Base-by-base conservation (phyloP, 1,139 yeast genomes). In the Debaryomyces subglobosus region DNA sequence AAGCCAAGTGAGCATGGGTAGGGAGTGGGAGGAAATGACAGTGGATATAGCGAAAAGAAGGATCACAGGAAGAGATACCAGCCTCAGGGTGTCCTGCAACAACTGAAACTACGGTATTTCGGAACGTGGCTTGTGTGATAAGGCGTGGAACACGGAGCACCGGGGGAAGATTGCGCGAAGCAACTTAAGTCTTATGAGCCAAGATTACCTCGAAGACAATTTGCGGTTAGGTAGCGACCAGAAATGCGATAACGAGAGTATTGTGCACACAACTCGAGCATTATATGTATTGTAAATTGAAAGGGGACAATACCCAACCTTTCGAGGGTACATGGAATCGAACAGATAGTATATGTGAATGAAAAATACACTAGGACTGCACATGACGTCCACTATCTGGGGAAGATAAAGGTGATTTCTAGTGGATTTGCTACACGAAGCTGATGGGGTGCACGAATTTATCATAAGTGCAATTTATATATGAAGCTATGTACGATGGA, bases 141-240 rank as follows among this genome's bases (percentile, higher is more conserved):
- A 32, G 35, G 35, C 12, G 35, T 18, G 20, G 35, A 32, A 32
- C 6, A 10, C 35, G 35, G 21, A 32, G 35, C 35, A 32, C 35
- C 35, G 35, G 34, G 35, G 21, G 21, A 15, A 7, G 35, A 32
- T 32, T 32, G 35, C 35, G 35, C 35, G 20, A 32, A 32, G 35
- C 35, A 32, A 32, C 10, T 32, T 16, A 30, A 15, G 35, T 32
- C 20, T 12, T 16, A 32, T 32, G 35, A 32, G 35, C 35, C 35
- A 32, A 15, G 35, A 8, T 9, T 32, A 10, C n/a, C 21, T 3
- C 12, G 20, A 32, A 35, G 16, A 35, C 38, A 35, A 35, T 35
- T 34, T 21, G 21, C 38, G 25, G 38, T 12, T 35, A 20, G 25
- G 38, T 20, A 35, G 38, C 38, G 38, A 35, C n/a, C 33, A 33